Evolutionary conservation across 805 yeast species (phyloP), one percentile per base, ranked within the genome.

Genomic region (Debaryomyces tyrocola): DNA sequence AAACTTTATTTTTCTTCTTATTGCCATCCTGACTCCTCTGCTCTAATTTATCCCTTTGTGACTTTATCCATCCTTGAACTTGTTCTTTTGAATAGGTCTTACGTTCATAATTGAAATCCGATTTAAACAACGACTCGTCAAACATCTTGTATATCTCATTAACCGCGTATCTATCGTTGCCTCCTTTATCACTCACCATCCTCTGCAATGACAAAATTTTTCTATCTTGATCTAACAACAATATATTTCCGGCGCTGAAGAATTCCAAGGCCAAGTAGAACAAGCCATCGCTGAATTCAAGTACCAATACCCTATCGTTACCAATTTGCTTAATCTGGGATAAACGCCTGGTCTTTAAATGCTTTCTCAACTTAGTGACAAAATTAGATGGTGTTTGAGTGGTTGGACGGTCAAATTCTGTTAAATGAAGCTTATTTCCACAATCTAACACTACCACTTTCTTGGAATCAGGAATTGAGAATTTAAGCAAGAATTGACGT

Each of bases 221-320:
- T 49, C 74, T 64, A 17, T 84, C 77, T 24, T 80, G 76, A 63
- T 92, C 95, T 50, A 92, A 72, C 17, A 92, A 72, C 15, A 92
- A 70, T 45, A 92, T 80, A 60, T 92, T 92, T 21, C 99, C 99
- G 2, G 97, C 97, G 60, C 97, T 87, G 70, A 91, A 92, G 58
- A 92, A 92, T 64, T 92, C 99, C 44, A 92, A 66, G 0, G 89
- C 96, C 52, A 92, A 69, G 55, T 87, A 85, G 58, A 69, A 83
- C 43, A 80, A 57, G 2, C 96, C 96, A 57, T 89, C 96, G 38
- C 91, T 83, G 66, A 92, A 92, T 49, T 88, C 83, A 38, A 92
- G 64, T 0, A 90, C 96, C 37, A 89, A 71, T n/a, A 89, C 81
- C 63, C 98, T 77, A 60, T 90, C 97, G 57, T 83, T 79, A 0